Conservation (phyloP, 2,329 filamentous ascomycete species). For the Scortechinia acanthostroma region DNA sequence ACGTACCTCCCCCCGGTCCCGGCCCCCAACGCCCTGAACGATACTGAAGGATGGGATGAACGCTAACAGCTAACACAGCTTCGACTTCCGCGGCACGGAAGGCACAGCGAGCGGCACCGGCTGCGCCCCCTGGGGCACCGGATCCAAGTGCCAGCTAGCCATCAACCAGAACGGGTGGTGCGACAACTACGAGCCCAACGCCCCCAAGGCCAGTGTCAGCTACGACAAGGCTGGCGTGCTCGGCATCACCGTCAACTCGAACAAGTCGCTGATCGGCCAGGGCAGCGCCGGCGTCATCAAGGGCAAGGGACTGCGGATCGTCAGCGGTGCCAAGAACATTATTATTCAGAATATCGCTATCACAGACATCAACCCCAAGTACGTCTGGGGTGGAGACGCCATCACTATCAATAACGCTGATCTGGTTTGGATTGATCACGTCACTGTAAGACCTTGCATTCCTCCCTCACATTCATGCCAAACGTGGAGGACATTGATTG, state of each 20-base stretch:
- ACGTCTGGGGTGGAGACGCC: conserved; percentile 53
- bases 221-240: conserved; percentile 42
- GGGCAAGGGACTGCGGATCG: conserved; percentile 45
- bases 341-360: conserved; percentile 54
- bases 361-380: conserved; percentile 45
- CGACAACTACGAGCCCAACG: conserved; percentile 45
- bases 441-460: conserved; percentile 20
- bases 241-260: conserved; percentile 41
- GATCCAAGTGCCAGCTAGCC: conserved; percentile 42
- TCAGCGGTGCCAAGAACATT: conserved; percentile 38
- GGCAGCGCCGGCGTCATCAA: conserved; percentile 44
- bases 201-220: conserved; percentile 32
- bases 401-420: conserved; percentile 40
- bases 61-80: conserved; percentile 17
- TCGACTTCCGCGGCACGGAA: conserved; percentile 46
- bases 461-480: conserved; percentile 15
- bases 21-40: conserved; percentile 13
- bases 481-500: conserved; percentile 5
- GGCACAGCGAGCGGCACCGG: conserved; percentile 41
- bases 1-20: too few species aligned
- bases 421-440: conserved; percentile 41
- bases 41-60: conserved; percentile 9
- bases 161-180: conserved; percentile 56
- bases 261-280: conserved; percentile 49
- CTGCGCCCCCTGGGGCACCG: conserved; percentile 50